Evolutionary conservation across 1,284 basidiomycete species (phyloP).

Genomic region (Trametes hirsuta): DNA sequence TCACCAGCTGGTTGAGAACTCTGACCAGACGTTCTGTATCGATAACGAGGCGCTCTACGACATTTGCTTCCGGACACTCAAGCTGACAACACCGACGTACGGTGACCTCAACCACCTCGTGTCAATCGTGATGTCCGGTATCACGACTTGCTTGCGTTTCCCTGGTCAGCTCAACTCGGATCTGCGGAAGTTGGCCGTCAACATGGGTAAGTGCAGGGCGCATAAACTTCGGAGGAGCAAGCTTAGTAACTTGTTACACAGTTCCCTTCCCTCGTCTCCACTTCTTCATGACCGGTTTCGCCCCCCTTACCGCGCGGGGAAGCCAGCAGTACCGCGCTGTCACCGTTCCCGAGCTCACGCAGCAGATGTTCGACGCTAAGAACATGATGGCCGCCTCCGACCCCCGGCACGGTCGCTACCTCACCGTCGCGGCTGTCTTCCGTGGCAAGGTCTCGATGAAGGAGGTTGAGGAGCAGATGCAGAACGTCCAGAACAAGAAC

Average conservation of each 20-base stretch:
- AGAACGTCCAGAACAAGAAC: constrained; percentile 97
- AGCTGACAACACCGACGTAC: constrained; percentile 92
- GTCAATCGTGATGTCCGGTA: constrained; percentile 97
- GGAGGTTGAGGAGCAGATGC: constrained; percentile 99
- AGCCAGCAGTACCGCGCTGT: constrained; percentile 95
- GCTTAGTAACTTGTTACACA: constrained; percentile 31
- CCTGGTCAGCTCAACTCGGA: constrained; percentile 99
- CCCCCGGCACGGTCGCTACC: constrained; percentile 92
- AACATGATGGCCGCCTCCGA: constrained; percentile 99
- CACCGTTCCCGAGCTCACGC: constrained; percentile 93
- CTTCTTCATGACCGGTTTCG: constrained; percentile 99
- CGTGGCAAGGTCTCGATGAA: constrained; percentile 99
- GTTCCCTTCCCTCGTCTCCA: constrained; percentile 98
- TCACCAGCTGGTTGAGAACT: constrained; percentile 96
- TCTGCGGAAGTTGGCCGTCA: constrained; percentile 95
- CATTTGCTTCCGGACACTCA: constrained; percentile 97
- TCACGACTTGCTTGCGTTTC: constrained; percentile 96
- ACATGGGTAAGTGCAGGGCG: constrained; percentile 77
- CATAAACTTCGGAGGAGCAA: neutral
- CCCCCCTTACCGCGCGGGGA: constrained; percentile 91
- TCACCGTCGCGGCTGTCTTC: constrained; percentile 96
- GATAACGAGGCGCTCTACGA: constrained; percentile 99
- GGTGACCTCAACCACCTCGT: constrained; percentile 98
- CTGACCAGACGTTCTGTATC: constrained; percentile 94
- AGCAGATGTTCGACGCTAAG: constrained; percentile 99